A percentile compares a stretch with the other conserved stretches of the same genome.
Evolutionary conservation across 2,329 filamentous ascomycete genomes (phyloP).

Genomic region (Monosporascus sp.): DNA sequence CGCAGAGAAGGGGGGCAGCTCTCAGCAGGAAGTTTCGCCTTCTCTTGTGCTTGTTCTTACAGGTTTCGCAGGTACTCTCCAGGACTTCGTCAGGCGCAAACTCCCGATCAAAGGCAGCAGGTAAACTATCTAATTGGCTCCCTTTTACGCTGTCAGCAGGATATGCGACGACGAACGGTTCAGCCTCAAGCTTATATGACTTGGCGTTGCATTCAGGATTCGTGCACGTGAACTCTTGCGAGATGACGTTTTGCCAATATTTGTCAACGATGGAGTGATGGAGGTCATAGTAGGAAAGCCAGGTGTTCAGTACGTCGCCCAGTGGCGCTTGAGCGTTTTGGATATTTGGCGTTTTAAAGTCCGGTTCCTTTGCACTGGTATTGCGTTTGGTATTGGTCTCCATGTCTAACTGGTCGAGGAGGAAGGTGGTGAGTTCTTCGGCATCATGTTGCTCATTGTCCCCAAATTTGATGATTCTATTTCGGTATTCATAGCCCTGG

Average conservation of each 20-base stretch:
- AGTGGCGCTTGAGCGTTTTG: conserved; percentile 27
- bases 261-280: conserved; percentile 74
- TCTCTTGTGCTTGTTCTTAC: conserved; percentile 57
- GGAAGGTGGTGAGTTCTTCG: conserved; percentile 81
- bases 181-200: conserved; percentile 34
- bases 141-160: background rate
- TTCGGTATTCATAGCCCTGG: conserved; percentile 15
- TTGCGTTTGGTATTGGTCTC: conserved; percentile 69
- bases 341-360: conserved; percentile 14
- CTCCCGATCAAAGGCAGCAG: background rate
- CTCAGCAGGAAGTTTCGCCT: conserved; percentile 48
- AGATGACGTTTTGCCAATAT: conserved; percentile 67
- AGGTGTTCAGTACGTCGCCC: conserved; percentile 67
- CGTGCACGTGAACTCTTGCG: conserved; percentile 63
- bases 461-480: conserved; percentile 50
- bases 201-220: conserved; percentile 56
- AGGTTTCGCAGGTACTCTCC: conserved; percentile 69
- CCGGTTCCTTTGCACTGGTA: conserved; percentile 22
- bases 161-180: background rate
- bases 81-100: conserved; percentile 55
- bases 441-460: conserved; percentile 81
- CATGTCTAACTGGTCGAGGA: conserved; percentile 76
- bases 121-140: background rate
- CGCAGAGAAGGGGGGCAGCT: conserved; percentile 63
- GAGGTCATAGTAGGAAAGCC: conserved; percentile 63